Evolutionary conservation across 441 rosid species (phyloP), one percentile per base, ranked within the genome.

Genomic region (Francoa sonchifolia): DNA sequence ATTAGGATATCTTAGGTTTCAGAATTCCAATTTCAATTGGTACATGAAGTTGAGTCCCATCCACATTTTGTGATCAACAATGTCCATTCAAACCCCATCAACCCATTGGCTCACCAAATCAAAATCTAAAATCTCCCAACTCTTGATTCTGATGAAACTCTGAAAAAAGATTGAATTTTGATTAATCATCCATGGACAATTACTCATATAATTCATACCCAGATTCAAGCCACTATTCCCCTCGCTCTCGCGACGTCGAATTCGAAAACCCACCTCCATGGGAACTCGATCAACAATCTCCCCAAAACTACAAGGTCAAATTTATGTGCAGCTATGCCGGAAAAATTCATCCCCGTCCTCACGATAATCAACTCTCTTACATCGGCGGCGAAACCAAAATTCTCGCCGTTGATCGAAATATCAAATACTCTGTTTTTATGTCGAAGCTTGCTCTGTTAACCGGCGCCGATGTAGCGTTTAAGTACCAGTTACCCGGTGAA

Each of bases 401-500:
- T 47, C 62, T 87, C 25, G 57, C 96, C 30, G 85, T 74, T 15
- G 96, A 87, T 44, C 88, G 96, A 13, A 37, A 36, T 35, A 66
- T 58, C 39, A 79, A 73, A 45, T 74, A 77, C 60, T 17, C 75
- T 20, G 33, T 58, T 51, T 43, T 87, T 69, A 61, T 77, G 43
- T 57, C 74, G 14, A 75, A 74, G 41, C 83, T 87, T 4, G 45
- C 69, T 17, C 69, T 87, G 6, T 65, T 71, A 34, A 63, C 65
- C 1, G 77, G 65, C 13, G 25, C 61, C 6, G 83, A 79, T 5
- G 63, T 80, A 19, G 39, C 78, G 25, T 79, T 79, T 22, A 87
- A 80, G 77, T 87, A 87, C 57, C 96, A 82, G 71, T 76, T 86
- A n/a, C n/a, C n/a, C n/a, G n/a, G n/a, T n/a, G n/a, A n/a, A n/a